These are phyloP conservation scores for Tetrahymena thermophila DNA, from an alignment of 73 alveolate species.

Conservation along the genomic window DNA sequence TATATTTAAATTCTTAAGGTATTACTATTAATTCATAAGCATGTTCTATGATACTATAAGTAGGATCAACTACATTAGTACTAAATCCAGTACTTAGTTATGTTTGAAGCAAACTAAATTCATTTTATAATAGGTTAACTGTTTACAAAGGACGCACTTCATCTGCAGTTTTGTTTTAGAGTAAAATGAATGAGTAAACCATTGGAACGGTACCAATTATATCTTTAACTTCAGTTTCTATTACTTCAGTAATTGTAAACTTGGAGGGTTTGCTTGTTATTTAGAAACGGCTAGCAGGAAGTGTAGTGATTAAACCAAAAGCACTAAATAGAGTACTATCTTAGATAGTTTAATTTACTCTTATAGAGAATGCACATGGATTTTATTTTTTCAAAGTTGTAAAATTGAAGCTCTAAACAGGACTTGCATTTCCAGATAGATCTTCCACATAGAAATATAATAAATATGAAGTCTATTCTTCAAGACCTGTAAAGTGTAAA, in stretches of 20 bases:
- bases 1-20: conserved; percentile 32
- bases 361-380: conserved; percentile 16
- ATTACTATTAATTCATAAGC: conserved; percentile 10
- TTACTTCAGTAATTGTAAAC: conserved; percentile 7
- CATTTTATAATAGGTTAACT: background rate
- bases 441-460: conserved; percentile 26
- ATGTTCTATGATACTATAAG: background rate
- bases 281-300: conserved; percentile 7
- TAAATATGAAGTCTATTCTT: conserved; percentile 10
- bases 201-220: background rate
- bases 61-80: conserved; percentile 1
- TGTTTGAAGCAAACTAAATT: conserved; percentile 1
- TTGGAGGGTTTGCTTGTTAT: background rate
- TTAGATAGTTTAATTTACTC: conserved; percentile 1
- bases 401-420: conserved; percentile 15
- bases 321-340: conserved; percentile 16
- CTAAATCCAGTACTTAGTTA: background rate
- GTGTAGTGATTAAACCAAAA: conserved; percentile 26
- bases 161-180: conserved; percentile 17
- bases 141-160: conserved; percentile 23
- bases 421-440: conserved; percentile 19
- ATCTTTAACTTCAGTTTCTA: conserved; percentile 11
- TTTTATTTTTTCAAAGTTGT: conserved; percentile 2
- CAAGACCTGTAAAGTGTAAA: conserved; percentile 14
- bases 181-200: background rate